phyloP scores from a whole-genome alignment of 441 rosid species.

The Cnidoscolus chayamansa region DNA sequence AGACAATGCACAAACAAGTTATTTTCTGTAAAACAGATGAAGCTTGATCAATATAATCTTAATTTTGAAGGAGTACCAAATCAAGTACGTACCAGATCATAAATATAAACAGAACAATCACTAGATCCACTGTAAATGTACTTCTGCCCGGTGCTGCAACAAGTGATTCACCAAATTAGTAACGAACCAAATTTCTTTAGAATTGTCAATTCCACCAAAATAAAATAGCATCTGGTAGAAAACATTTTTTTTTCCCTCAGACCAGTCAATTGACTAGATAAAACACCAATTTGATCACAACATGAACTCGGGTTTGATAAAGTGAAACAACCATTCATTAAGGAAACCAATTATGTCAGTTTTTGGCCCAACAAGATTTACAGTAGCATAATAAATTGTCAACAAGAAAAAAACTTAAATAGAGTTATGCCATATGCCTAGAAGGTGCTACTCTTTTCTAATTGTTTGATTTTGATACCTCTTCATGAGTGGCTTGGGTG shows the following conservation, averaged over 20 bases:
- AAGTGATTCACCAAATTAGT: conserved; percentile 19
- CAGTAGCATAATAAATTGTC: neutral
- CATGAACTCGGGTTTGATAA: neutral
- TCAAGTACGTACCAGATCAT: conserved; percentile 47
- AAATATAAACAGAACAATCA: conserved; percentile 45
- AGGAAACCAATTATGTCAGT: neutral
- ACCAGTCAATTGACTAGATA: neutral
- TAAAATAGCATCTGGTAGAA: neutral
- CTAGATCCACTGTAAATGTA: conserved; percentile 64
- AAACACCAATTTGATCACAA: neutral
- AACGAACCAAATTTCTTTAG: neutral
- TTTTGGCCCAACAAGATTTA: neutral
- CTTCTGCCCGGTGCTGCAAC: conserved; percentile 66
- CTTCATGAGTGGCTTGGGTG: too few species aligned
- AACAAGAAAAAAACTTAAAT: neutral
- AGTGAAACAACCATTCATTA: neutral
- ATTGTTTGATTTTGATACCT: neutral
- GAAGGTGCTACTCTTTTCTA: neutral
- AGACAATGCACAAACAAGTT: too few species aligned
- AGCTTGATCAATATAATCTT: neutral
- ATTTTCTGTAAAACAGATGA: too few species aligned
- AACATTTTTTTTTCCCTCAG: neutral
- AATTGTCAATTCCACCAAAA: neutral
- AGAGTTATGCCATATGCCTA: neutral
- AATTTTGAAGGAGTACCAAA: neutral